Conservation (phyloP, 2,329 filamentous ascomycete species). For the Conoideocrella luteorostrata region DNA sequence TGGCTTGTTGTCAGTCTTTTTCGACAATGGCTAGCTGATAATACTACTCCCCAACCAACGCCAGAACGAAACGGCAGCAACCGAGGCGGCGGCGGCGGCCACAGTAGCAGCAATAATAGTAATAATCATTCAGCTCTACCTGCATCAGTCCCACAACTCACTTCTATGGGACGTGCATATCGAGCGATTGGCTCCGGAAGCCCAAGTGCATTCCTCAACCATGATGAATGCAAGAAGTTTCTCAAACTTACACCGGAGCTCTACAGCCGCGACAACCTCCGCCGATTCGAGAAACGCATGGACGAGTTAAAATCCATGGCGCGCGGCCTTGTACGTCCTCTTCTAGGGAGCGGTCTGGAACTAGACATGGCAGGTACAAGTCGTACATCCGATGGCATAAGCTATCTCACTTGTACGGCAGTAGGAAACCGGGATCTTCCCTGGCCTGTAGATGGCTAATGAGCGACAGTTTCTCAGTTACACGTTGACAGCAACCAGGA, state of each 20-base stretch:
- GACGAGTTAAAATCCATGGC: slow-evolving; percentile 85
- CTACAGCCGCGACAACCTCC: slow-evolving; percentile 80
- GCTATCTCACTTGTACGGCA: slow-evolving; percentile 45
- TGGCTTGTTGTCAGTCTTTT: slow-evolving; percentile 87
- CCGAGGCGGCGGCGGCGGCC: neutral
- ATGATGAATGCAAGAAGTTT: slow-evolving; percentile 87
- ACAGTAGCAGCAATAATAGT: slow-evolving; percentile 14
- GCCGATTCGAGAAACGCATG: slow-evolving; percentile 77
- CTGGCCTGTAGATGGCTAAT: slow-evolving; percentile 36
- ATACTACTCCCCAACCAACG: slow-evolving; percentile 63
- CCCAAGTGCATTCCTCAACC: slow-evolving; percentile 59
- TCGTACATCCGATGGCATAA: slow-evolving; percentile 34
- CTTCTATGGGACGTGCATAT: slow-evolving; percentile 66
- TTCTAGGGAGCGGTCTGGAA: slow-evolving; percentile 82
- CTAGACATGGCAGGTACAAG: slow-evolving; percentile 55
- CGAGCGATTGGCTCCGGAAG: slow-evolving; percentile 63
- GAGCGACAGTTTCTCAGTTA: too few species aligned
- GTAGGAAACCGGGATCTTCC: slow-evolving; percentile 44
- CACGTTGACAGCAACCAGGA: too few species aligned
- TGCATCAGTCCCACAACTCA: slow-evolving; percentile 39
- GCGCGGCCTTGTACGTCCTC: slow-evolving; percentile 71
- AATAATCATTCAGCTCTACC: slow-evolving; percentile 18
- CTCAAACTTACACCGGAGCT: slow-evolving; percentile 75
- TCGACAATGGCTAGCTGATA: slow-evolving; percentile 88
- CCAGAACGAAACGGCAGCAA: slow-evolving; percentile 23